These are phyloP conservation scores for Scutellaria minor DNA, from an alignment of 257 asterid genomes.

Conservation along the genomic window DNA sequence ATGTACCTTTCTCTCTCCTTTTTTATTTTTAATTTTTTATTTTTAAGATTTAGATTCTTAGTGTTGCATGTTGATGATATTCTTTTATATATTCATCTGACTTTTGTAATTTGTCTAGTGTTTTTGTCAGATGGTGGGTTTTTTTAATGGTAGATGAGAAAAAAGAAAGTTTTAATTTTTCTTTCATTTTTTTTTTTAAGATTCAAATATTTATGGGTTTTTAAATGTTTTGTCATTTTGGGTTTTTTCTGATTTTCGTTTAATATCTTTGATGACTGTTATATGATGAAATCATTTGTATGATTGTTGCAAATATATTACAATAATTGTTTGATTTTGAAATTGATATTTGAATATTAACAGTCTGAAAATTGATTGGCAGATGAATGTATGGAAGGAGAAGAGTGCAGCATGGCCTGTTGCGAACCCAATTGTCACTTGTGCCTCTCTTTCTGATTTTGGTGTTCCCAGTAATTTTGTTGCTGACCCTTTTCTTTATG, in stretches of 20 bases:
- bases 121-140: conserved; percentile 10
- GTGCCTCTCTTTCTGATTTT: conserved; percentile 86
- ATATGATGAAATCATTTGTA: not conserved
- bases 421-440: conserved; percentile 87
- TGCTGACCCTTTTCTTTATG: conserved; percentile 89
- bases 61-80: conserved; percentile 5
- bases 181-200: not conserved
- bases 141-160: conserved; percentile 19
- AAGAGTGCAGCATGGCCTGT: conserved; percentile 92
- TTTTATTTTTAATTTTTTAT: not conserved
- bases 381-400: conserved; percentile 75
- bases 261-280: not conserved
- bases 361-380: conserved; percentile 40
- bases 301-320: conserved; percentile 9
- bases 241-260: conserved; percentile 1
- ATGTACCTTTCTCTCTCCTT: conserved; percentile 47
- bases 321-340: conserved; percentile 14
- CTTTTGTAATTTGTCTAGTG: not conserved
- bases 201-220: not conserved
- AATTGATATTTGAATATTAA: conserved; percentile 9
- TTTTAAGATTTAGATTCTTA: not conserved
- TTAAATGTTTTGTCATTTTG: conserved; percentile 11
- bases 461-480: conserved; percentile 94
- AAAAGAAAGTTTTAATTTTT: not conserved
- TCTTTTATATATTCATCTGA: not conserved